These are phyloP conservation scores for Extremus antarcticus DNA, from an alignment of 495 filamentous ascomycete species.

Conservation along the genomic window DNA sequence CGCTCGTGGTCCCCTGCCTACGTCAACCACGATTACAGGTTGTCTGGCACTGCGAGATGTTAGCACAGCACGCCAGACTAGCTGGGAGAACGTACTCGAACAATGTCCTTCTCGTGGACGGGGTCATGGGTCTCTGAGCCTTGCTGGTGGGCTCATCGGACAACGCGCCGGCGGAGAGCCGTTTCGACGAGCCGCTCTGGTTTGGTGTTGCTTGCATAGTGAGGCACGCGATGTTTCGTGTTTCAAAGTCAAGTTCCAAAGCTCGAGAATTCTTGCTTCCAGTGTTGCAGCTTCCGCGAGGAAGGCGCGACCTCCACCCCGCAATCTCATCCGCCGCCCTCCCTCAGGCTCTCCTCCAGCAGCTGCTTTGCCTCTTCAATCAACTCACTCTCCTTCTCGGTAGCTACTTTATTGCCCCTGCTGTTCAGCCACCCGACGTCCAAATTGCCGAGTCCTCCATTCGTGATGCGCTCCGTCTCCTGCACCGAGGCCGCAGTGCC, in stretches of 20 bases:
- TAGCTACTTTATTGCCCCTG: conserved; percentile 62
- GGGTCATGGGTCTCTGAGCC: no score
- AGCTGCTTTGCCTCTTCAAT: conserved; percentile 51
- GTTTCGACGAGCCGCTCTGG: background rate
- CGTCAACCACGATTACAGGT: background rate
- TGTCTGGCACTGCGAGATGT: background rate
- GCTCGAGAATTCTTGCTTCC: background rate
- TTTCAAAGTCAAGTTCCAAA: background rate
- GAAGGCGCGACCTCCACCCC: background rate
- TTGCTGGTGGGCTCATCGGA: background rate
- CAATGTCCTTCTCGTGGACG: background rate
- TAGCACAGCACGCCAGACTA: no score
- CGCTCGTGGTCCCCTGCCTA: background rate
- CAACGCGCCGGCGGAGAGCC: no score
- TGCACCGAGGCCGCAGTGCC: conserved; percentile 3
- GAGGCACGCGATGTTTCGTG: background rate
- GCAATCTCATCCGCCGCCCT: background rate
- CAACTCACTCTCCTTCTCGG: conserved; percentile 67
- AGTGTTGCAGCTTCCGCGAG: no score
- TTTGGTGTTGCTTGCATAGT: background rate
- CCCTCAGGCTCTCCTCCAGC: conserved; percentile 28
- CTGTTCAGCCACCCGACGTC: conserved; percentile 83
- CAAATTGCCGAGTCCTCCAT: conserved; percentile 48
- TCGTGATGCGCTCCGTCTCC: conserved; percentile 30
- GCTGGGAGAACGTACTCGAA: background rate